phyloP scores from a whole-genome alignment of 345 rosid genomes.

The Camelina laxa region DNA sequence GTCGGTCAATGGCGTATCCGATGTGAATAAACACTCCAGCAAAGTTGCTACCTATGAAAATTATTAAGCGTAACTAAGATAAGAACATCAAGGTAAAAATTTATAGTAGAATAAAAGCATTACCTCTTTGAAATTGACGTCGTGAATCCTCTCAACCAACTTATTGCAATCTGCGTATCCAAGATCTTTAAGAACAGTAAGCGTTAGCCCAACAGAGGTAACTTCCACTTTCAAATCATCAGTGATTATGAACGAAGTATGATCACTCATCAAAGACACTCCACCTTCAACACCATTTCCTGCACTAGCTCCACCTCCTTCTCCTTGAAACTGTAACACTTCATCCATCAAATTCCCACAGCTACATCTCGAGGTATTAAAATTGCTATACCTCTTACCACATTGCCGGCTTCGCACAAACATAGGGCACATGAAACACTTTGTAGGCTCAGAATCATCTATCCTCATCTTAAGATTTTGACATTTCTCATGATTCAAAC shows the following conservation, averaged over 20 bases:
- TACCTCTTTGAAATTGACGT: conserved; percentile 3
- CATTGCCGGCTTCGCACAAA: neutral
- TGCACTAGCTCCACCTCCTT: neutral
- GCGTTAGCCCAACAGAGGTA: neutral
- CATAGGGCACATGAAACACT: conserved; percentile 9
- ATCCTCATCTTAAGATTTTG: neutral
- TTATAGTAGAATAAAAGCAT: neutral
- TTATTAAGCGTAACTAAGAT: neutral
- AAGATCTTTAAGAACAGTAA: conserved; percentile 6
- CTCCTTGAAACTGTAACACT: neutral
- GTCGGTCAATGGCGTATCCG: neutral
- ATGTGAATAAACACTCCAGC: neutral
- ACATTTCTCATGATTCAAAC: conserved; percentile 15
- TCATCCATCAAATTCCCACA: conserved; percentile 7
- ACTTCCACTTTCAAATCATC: conserved; percentile 14
- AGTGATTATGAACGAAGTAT: conserved; percentile 5
- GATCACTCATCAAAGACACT: too few species aligned
- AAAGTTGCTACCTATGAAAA: neutral
- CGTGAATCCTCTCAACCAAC: neutral
- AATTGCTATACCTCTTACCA: neutral
- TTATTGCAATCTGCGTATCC: neutral
- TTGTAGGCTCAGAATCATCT: neutral
- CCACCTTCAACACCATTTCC: neutral
- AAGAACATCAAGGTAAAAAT: neutral
- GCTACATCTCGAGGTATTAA: neutral